A percentile compares a stretch with the other conserved stretches of the same genome.
Evolutionary conservation across 306 rosid species (phyloP).

Genomic region (Potentilla sterilis): DNA sequence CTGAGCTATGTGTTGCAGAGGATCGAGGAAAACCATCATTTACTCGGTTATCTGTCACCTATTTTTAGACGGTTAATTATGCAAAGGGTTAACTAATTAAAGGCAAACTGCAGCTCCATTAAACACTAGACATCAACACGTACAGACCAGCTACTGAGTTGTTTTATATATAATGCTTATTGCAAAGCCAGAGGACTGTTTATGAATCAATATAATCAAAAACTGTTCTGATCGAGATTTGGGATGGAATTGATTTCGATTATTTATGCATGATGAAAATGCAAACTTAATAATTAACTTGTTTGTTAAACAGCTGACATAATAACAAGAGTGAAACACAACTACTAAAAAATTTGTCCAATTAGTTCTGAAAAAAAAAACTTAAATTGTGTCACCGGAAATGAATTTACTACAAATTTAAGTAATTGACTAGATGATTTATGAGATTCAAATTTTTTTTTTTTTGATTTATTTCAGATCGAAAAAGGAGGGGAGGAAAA

Average conservation of each 20-base stretch:
- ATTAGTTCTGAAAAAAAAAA: too few relatives aligned
- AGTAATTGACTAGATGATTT: too few relatives aligned
- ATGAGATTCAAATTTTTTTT: too few relatives aligned
- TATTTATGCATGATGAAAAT: too few relatives aligned
- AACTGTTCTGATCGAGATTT: neutral
- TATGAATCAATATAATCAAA: neutral
- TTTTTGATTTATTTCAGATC: too few relatives aligned
- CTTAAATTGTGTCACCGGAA: too few relatives aligned
- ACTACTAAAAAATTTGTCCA: too few relatives aligned
- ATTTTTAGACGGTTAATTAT: neutral
- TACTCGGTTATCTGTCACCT: neutral
- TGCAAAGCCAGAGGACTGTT: neutral
- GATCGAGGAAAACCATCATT: neutral
- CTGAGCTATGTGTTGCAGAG: neutral
- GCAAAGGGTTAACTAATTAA: neutral
- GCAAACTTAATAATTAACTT: too few relatives aligned
- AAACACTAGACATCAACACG: neutral
- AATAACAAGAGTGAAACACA: too few relatives aligned
- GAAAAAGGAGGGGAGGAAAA: too few relatives aligned
- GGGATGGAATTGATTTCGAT: neutral
- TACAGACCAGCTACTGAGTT: neutral
- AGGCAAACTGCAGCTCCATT: neutral
- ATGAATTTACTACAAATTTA: too few relatives aligned
- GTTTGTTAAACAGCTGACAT: too few relatives aligned
- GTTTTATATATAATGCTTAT: neutral